phyloP scores from a whole-genome alignment of 768 basidiomycete species.

The Fibroporia radiculosa region DNA sequence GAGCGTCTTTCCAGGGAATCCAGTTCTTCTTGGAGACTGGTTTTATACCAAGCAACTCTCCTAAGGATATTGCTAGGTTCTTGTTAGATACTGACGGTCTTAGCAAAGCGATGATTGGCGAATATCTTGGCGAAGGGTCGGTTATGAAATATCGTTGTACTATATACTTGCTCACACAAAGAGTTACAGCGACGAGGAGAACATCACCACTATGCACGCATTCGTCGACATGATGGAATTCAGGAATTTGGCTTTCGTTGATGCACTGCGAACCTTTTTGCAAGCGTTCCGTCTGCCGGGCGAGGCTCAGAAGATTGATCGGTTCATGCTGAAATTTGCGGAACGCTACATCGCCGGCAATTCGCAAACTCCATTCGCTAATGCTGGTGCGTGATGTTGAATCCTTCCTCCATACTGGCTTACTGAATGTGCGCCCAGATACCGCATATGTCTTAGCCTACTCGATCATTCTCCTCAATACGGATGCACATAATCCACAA shows the following conservation, averaged over 20 bases:
- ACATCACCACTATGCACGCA: constrained; percentile 93
- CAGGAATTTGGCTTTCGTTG: constrained; percentile 71
- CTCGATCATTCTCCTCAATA: constrained; percentile 93
- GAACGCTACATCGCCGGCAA: constrained; percentile 93
- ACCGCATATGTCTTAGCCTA: constrained; percentile 93
- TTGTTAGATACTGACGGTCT: constrained; percentile 85
- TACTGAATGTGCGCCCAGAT: no score
- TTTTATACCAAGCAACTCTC: constrained; percentile 67
- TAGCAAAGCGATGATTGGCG: constrained; percentile 93
- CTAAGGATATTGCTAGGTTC: constrained; percentile 79
- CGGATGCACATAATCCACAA: constrained; percentile 93
- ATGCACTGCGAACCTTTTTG: constrained; percentile 83
- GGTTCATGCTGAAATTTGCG: constrained; percentile 98
- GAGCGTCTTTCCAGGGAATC: constrained; percentile 55
- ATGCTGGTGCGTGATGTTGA: constrained; percentile 62
- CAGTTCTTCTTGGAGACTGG: constrained; percentile 84
- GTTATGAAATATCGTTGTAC: constrained; percentile 19
- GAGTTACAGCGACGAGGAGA: constrained; percentile 66
- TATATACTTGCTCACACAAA: neutral
- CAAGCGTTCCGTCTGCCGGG: constrained; percentile 97
- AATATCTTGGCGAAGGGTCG: constrained; percentile 96
- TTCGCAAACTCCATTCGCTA: constrained; percentile 77
- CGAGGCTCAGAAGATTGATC: constrained; percentile 97
- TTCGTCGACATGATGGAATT: constrained; percentile 94
- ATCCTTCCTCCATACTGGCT: neutral